phyloP scores from a whole-genome alignment of 2,329 filamentous ascomycete genomes.

The Pseudocercospora eumusae region DNA sequence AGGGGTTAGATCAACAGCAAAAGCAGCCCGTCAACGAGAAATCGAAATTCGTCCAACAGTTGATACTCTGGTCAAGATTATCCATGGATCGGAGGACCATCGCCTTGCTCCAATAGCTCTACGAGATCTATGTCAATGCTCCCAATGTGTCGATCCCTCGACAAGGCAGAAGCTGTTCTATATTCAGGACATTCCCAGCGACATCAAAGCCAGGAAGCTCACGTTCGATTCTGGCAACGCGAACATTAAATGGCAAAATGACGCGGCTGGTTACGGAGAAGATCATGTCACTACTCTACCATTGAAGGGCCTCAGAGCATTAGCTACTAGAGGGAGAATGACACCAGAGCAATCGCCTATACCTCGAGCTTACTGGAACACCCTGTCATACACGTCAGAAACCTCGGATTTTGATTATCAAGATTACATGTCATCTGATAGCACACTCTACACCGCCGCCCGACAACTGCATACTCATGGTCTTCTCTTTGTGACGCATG shows the following conservation, averaged over 20 bases:
- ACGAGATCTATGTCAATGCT: constrained; percentile 61
- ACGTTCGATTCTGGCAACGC: constrained; percentile 34
- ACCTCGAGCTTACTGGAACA: constrained; percentile 45
- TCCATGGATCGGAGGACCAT: constrained; percentile 7
- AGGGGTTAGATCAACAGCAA: neutral
- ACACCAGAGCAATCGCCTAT: constrained; percentile 3
- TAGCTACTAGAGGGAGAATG: constrained; percentile 6
- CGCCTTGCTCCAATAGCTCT: constrained; percentile 42
- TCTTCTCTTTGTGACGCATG: constrained; percentile 72
- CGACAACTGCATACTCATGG: constrained; percentile 66
- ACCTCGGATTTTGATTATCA: constrained; percentile 65
- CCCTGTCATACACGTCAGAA: constrained; percentile 48
- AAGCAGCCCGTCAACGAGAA: too few relatives aligned
- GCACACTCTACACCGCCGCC: constrained; percentile 63
- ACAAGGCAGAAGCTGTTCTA: constrained; percentile 66
- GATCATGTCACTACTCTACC: constrained; percentile 46
- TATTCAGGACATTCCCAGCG: constrained; percentile 62
- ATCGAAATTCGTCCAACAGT: neutral
- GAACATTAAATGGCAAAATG: constrained; percentile 61
- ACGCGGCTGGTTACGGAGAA: constrained; percentile 49
- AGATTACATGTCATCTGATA: constrained; percentile 66
- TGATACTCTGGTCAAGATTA: neutral
- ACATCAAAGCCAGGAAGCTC: constrained; percentile 47
- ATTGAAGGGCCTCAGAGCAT: constrained; percentile 11
- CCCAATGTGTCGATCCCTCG: constrained; percentile 58